Percentiles rank a stretch among this genome's conserved stretches.
Evolutionary conservation across 2,329 filamentous ascomycete genomes (phyloP).

Genomic region (Colletotrichum trifolii): DNA sequence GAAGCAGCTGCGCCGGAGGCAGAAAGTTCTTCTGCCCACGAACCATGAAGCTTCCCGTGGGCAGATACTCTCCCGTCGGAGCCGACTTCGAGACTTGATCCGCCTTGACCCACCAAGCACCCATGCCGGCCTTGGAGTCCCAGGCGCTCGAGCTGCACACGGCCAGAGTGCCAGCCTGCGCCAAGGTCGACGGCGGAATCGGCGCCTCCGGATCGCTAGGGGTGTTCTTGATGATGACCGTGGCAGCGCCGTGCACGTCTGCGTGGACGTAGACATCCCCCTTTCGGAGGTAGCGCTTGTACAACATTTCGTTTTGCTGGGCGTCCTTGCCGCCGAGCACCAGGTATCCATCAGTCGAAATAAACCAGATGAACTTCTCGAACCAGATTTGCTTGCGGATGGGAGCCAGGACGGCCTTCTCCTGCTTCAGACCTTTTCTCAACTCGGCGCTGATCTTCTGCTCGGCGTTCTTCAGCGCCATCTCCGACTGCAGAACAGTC

Average conservation of each 20-base stretch:
- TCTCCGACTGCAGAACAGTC: constrained; percentile 82
- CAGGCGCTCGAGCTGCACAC: constrained; percentile 90
- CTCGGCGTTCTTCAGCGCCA: constrained; percentile 89
- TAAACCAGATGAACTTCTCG: constrained; percentile 95
- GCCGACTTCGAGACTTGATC: constrained; percentile 91
- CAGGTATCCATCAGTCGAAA: constrained; percentile 94
- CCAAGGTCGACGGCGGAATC: constrained; percentile 89
- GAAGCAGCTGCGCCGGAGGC: constrained; percentile 84
- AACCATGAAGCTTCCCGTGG: constrained; percentile 82
- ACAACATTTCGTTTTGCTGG: constrained; percentile 92
- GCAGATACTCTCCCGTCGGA: constrained; percentile 81
- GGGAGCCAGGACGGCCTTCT: constrained; percentile 86
- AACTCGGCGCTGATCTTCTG: constrained; percentile 88
- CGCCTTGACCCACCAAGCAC: constrained; percentile 93
- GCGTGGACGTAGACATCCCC: constrained; percentile 94
- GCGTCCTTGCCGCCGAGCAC: constrained; percentile 90
- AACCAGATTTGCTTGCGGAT: constrained; percentile 92
- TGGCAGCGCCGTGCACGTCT: constrained; percentile 84
- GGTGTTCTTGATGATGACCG: constrained; percentile 92
- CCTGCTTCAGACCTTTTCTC: constrained; percentile 88
- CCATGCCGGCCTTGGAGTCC: constrained; percentile 97
- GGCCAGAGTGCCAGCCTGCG: constrained; percentile 86
- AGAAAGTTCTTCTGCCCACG: constrained; percentile 91
- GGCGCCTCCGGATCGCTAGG: constrained; percentile 81
- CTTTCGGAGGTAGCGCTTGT: constrained; percentile 84